These are phyloP conservation scores for Keithomyces neogunnii DNA, from an alignment of 2,329 filamentous ascomycete genomes.

Conservation along the genomic window DNA sequence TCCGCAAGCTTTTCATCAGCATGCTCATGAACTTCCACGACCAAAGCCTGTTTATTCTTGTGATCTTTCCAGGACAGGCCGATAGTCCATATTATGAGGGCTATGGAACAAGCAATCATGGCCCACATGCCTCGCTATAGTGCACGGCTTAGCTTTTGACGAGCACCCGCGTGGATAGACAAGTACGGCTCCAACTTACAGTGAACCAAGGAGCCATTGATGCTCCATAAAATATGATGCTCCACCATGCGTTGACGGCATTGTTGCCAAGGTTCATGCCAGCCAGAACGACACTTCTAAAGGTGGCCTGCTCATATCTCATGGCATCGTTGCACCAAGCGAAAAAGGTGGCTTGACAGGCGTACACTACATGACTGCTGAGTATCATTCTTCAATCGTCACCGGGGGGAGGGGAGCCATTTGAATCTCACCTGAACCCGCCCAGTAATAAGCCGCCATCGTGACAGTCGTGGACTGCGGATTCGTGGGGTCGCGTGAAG, in stretches of 20 bases:
- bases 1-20: background rate
- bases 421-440: constrained; percentile 34
- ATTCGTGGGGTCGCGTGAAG: constrained; percentile 31
- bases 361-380: constrained; percentile 41
- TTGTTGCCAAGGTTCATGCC: constrained; percentile 64
- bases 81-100: constrained; percentile 50
- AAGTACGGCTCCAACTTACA: constrained; percentile 30
- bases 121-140: constrained; percentile 61
- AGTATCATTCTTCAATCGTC: background rate
- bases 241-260: constrained; percentile 66
- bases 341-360: constrained; percentile 67
- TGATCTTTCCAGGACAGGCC: constrained; percentile 37
- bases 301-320: constrained; percentile 52
- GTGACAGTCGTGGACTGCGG: constrained; percentile 39
- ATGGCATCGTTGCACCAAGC: constrained; percentile 68
- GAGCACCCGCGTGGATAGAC: background rate
- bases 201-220: constrained; percentile 58
- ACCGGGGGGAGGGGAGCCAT: background rate
- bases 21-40: background rate
- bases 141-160: background rate
- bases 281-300: constrained; percentile 59
- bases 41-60: constrained; percentile 7
- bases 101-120: constrained; percentile 58
- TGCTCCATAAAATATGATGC: constrained; percentile 61
- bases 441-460: constrained; percentile 63